Conservation (phyloP, 495 filamentous ascomycete species). For the Penicillium arizonense region DNA sequence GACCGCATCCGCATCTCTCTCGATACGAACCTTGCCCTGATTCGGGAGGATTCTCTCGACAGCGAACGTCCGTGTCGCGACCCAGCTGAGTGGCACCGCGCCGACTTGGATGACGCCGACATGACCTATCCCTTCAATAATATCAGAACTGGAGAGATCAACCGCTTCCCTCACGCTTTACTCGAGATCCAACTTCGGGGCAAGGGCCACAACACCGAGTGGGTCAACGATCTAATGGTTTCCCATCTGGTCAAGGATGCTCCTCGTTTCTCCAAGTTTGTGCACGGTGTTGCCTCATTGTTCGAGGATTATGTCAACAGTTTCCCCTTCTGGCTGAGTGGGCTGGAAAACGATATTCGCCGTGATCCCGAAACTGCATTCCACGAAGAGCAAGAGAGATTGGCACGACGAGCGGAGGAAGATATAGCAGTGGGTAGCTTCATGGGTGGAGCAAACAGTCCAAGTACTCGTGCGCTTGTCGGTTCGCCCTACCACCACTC, state of each 20-base stretch:
- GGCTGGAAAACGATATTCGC: slow-evolving; percentile 87
- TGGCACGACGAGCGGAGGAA: slow-evolving; percentile 76
- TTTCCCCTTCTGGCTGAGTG: slow-evolving; percentile 92
- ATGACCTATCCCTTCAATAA: slow-evolving; percentile 84
- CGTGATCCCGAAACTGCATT: slow-evolving; percentile 90
- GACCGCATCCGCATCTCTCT: slow-evolving; percentile 87
- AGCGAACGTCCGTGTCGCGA: slow-evolving; percentile 81
- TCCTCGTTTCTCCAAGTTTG: slow-evolving; percentile 93
- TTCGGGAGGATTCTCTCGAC: slow-evolving; percentile 89
- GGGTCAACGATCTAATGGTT: slow-evolving; percentile 85
- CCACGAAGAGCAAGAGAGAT: slow-evolving; percentile 82
- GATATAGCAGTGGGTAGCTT: slow-evolving; percentile 88
- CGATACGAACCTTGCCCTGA: slow-evolving; percentile 88
- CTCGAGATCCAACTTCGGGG: slow-evolving; percentile 91
- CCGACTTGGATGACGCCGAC: slow-evolving; percentile 77
- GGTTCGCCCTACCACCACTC: slow-evolving; percentile 56
- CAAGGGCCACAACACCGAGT: slow-evolving; percentile 70
- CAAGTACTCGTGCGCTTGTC: slow-evolving; percentile 42
- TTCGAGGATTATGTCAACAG: slow-evolving; percentile 97
- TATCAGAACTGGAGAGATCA: slow-evolving; percentile 87
- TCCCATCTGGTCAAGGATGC: slow-evolving; percentile 89
- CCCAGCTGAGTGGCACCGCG: slow-evolving; percentile 84
- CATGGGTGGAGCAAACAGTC: slow-evolving; percentile 50
- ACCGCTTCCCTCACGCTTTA: slow-evolving; percentile 85
- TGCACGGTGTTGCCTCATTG: slow-evolving; percentile 84